Conservation (phyloP, 2,329 filamentous ascomycete species). For the Alternaria infectoria region DNA sequence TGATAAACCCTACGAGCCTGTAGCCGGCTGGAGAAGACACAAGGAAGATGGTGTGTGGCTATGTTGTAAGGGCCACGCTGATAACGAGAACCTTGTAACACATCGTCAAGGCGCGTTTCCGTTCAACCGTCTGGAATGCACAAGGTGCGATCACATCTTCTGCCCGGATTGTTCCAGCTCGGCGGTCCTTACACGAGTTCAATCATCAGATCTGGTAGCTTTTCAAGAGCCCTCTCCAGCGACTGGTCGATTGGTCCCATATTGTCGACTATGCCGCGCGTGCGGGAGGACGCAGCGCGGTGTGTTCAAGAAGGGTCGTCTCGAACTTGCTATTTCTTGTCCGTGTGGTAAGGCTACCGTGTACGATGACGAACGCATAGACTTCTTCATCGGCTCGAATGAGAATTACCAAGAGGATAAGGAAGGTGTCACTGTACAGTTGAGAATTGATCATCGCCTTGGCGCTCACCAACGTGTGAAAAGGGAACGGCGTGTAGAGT, state of each 20-base stretch:
- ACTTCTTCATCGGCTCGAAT: background rate
- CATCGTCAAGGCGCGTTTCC: background rate
- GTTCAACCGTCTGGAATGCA: background rate
- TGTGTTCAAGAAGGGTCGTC: background rate
- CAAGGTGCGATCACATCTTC: background rate
- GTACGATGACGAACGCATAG: background rate
- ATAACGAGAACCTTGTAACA: slow-evolving; percentile 17
- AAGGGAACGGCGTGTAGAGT: background rate
- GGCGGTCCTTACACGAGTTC: background rate
- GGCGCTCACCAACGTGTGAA: background rate
- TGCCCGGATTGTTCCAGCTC: background rate
- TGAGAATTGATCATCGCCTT: background rate
- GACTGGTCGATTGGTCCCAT: background rate
- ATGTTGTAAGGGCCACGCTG: slow-evolving; percentile 13
- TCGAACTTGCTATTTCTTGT: background rate
- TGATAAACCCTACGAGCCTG: background rate
- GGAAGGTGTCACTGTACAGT: background rate
- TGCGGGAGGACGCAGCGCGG: background rate
- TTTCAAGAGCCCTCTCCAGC: background rate
- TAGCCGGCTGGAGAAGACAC: background rate
- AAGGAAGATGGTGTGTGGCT: slow-evolving; percentile 19
- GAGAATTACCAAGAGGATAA: background rate
- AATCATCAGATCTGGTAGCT: background rate
- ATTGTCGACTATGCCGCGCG: background rate
- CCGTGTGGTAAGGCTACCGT: background rate